phyloP scores from a whole-genome alignment of 805 yeast genomes.

The Lachancea meyersii region DNA sequence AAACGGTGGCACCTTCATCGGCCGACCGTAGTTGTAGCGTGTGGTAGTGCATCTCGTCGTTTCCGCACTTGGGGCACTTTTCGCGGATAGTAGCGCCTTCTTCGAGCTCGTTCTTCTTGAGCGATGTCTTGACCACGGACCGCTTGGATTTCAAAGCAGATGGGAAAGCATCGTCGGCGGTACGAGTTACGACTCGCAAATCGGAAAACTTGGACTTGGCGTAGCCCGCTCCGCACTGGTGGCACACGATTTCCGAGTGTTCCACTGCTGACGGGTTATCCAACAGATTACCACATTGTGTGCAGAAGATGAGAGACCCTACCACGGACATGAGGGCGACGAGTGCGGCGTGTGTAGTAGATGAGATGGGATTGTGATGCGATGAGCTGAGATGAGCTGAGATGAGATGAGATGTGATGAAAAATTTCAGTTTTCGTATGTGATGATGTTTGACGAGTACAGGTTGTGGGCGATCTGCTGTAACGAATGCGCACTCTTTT shows the following conservation, averaged over 20 bases:
- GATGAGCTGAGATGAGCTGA: conserved; percentile 4
- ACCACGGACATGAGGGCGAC: conserved; percentile 70
- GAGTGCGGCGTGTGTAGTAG: no score
- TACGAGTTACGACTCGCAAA: conserved; percentile 78
- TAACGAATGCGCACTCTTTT: no score
- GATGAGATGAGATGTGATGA: conserved; percentile 2
- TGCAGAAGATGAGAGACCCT: conserved; percentile 91
- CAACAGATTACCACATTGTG: conserved; percentile 84
- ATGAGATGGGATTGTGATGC: conserved; percentile 3
- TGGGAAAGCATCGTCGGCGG: conserved; percentile 92
- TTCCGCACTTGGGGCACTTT: conserved; percentile 97
- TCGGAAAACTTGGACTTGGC: conserved; percentile 51
- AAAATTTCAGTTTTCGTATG: neutral
- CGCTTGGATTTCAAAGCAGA: conserved; percentile 72
- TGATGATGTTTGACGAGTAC: neutral
- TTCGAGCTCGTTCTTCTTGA: conserved; percentile 70
- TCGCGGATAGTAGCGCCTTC: conserved; percentile 97
- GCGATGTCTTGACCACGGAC: conserved; percentile 83
- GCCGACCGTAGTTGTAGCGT: conserved; percentile 95
- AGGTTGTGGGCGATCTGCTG: no score
- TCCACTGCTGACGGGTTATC: conserved; percentile 49
- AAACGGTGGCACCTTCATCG: conserved; percentile 99
- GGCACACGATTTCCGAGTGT: conserved; percentile 49
- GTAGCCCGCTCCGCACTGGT: conserved; percentile 38
- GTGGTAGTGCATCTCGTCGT: conserved; percentile 97